These are phyloP conservation scores for Yamadazyma sp. DNA, from an alignment of 1,139 yeast genomes.

Conservation along the genomic window DNA sequence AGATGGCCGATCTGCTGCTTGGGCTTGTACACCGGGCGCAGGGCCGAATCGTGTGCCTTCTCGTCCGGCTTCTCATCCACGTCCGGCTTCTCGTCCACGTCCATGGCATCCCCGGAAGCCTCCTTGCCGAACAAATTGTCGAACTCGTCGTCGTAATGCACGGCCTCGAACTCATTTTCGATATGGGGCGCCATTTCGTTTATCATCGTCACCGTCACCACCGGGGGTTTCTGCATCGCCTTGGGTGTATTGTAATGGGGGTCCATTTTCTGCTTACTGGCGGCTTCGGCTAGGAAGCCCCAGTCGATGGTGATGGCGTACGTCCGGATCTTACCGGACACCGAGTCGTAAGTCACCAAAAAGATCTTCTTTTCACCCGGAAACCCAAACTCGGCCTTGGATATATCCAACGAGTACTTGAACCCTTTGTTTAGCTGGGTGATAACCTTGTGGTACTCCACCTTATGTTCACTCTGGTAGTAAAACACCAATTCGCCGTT, in stretches of 20 bases:
- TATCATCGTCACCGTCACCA: conserved; percentile 21
- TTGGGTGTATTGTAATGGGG: conserved; percentile 56
- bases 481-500: conserved; percentile 62
- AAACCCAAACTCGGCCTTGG: conserved; percentile 63
- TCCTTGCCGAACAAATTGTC: conserved; percentile 13
- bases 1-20: conserved; percentile 19
- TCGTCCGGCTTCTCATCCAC: conserved; percentile 1
- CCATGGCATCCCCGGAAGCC: conserved; percentile 11
- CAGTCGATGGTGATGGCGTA: conserved; percentile 56
- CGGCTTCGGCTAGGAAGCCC: conserved; percentile 56
- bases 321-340: conserved; percentile 42
- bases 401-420: conserved; percentile 22
- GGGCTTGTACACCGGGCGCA: conserved; percentile 13
- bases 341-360: conserved; percentile 47
- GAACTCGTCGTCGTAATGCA: conserved; percentile 20
- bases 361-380: conserved; percentile 49
- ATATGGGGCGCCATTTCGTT: conserved; percentile 31
- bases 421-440: conserved; percentile 18
- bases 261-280: conserved; percentile 46
- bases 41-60: conserved; percentile 2
- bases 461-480: conserved; percentile 63
- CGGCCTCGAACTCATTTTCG: conserved; percentile 16
- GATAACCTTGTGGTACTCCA: conserved; percentile 49
- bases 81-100: conserved; percentile 4
- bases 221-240: conserved; percentile 30